These are phyloP conservation scores for Tricholoma furcatifolium DNA, from an alignment of 768 basidiomycete species.

Conservation along the genomic window DNA sequence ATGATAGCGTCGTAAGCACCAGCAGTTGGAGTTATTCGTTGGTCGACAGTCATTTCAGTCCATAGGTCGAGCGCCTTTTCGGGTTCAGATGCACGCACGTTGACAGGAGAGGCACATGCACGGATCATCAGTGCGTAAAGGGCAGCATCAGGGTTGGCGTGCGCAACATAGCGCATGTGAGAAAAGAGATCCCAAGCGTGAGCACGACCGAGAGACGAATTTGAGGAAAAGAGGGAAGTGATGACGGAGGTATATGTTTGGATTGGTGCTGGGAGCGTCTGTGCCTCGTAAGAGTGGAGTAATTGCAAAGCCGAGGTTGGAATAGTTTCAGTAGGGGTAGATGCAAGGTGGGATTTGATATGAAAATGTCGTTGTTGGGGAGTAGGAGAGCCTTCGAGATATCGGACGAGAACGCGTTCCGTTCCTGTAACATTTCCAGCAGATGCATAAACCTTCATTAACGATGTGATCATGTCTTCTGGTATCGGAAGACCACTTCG, in stretches of 20 bases:
- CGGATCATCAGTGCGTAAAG: constrained; percentile 87
- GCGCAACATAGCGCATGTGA: constrained; percentile 96
- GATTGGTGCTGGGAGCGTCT: constrained; percentile 64
- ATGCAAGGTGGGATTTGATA: constrained; percentile 61
- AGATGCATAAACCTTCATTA: constrained; percentile 50
- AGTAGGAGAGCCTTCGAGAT: constrained; percentile 42
- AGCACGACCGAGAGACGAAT: constrained; percentile 54
- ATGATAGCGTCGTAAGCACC: constrained; percentile 83
- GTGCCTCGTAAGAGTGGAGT: constrained; percentile 71
- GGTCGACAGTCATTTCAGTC: constrained; percentile 86
- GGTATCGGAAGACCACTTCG: constrained; percentile 40
- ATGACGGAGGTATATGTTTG: constrained; percentile 74
- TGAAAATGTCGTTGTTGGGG: constrained; percentile 69
- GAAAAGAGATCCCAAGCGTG: constrained; percentile 94
- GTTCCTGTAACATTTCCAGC: constrained; percentile 42
- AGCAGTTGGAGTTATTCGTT: constrained; percentile 56
- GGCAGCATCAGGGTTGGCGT: constrained; percentile 69
- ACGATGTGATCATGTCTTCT: constrained; percentile 40
- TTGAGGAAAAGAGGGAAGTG: constrained; percentile 49
- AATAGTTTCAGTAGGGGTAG: constrained; percentile 44
- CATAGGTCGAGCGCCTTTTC: constrained; percentile 93
- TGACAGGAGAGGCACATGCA: constrained; percentile 66
- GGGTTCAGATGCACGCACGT: constrained; percentile 60
- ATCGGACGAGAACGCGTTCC: constrained; percentile 43
- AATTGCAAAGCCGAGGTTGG: constrained; percentile 63